These are phyloP conservation scores for Fraxinus dipetala DNA, from an alignment of 305 asterid species.

Conservation along the genomic window DNA sequence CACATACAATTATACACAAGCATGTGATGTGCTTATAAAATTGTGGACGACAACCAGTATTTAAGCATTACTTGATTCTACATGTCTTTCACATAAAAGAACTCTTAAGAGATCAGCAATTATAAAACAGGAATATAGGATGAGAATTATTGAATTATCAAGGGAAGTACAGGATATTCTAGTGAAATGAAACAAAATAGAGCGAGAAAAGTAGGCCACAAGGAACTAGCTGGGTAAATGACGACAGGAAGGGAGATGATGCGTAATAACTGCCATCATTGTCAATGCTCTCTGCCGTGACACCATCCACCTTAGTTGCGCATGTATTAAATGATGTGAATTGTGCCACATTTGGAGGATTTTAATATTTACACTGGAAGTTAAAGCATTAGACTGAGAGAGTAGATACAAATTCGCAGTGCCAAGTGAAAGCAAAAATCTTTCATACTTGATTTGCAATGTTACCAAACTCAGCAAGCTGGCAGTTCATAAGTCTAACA, in stretches of 20 bases:
- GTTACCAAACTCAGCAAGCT: not conserved
- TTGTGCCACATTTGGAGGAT: not conserved
- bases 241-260: not conserved
- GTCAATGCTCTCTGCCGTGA: not conserved
- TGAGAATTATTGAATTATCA: not conserved
- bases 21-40: not conserved
- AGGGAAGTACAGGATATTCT: not conserved
- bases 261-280: not conserved
- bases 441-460: conserved; percentile 9
- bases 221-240: not conserved
- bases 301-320: not conserved
- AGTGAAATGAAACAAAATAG: not conserved
- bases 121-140: not conserved
- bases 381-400: not conserved
- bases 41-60: not conserved
- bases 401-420: conserved; percentile 10
- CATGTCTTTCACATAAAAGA: not conserved
- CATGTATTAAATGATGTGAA: not conserved
- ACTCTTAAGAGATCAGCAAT: not conserved
- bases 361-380: conserved; percentile 9
- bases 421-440: conserved; percentile 10
- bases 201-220: not conserved
- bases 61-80: not conserved
- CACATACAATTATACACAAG: not conserved
- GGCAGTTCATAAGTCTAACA: conserved; percentile 10